A percentile compares a stretch with the other conserved stretches of the same genome.
phyloP scores from a whole-genome alignment of 2,329 filamentous ascomycete genomes.

The Clonostachys byssicola region DNA sequence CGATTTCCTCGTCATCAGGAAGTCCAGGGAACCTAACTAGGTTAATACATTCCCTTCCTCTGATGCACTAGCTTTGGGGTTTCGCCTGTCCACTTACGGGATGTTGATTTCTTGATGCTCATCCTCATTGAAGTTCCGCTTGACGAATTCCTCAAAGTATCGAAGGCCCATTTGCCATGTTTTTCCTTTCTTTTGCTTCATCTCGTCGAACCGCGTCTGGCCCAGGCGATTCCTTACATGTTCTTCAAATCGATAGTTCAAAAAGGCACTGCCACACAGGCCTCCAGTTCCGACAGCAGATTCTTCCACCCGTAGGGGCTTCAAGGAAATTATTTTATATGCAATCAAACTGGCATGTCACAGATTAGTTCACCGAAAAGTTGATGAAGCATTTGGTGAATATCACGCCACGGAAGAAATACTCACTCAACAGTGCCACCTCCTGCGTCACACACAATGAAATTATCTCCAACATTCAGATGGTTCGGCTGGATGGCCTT shows the following conservation, averaged over 20 bases:
- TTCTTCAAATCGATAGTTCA: constrained; percentile 79
- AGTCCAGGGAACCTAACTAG: constrained; percentile 61
- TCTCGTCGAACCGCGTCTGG: constrained; percentile 62
- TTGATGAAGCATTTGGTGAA: too few species aligned
- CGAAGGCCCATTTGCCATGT: constrained; percentile 76
- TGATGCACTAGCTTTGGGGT: not conserved
- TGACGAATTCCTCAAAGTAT: constrained; percentile 83
- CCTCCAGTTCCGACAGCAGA: constrained; percentile 76
- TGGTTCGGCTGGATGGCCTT: constrained; percentile 77
- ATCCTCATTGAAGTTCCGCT: constrained; percentile 77
- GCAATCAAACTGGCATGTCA: constrained; percentile 56
- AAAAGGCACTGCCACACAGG: constrained; percentile 72
- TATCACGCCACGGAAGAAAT: not conserved
- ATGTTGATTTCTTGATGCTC: constrained; percentile 75
- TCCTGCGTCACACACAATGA: constrained; percentile 59
- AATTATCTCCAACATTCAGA: constrained; percentile 63
- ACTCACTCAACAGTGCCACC: constrained; percentile 65
- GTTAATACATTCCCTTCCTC: not conserved
- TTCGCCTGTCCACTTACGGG: constrained; percentile 41
- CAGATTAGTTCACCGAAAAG: too few species aligned
- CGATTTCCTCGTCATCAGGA: constrained; percentile 70
- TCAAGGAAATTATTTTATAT: constrained; percentile 73
- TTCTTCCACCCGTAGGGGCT: constrained; percentile 70
- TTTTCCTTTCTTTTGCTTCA: constrained; percentile 74
- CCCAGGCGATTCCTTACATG: constrained; percentile 68